phyloP scores from a whole-genome alignment of 2,329 filamentous ascomycete species.

The Aureobasidium sp. region DNA sequence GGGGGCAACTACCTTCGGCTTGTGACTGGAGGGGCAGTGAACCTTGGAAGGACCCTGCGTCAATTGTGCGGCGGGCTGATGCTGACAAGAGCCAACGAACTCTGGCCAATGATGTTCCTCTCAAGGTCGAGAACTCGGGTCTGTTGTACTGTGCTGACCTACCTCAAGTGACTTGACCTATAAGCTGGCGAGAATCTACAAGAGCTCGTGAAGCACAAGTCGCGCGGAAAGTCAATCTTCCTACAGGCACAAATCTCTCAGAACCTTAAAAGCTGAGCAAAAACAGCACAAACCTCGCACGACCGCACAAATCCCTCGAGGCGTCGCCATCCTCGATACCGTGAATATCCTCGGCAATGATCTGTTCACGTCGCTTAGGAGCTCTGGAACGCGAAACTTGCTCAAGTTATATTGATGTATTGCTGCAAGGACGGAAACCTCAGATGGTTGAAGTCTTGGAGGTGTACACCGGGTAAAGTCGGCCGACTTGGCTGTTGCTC shows the following conservation, averaged over 20 bases:
- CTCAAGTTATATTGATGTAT: slow-evolving; percentile 5
- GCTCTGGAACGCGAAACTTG: not conserved
- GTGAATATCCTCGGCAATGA: not conserved
- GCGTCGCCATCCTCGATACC: not conserved
- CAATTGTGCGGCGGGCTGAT: not conserved
- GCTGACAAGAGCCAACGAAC: not conserved
- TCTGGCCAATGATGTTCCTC: not conserved
- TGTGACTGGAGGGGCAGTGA: not conserved
- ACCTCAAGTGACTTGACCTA: not conserved
- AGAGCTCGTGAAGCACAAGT: not conserved
- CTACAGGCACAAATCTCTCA: slow-evolving; percentile 1
- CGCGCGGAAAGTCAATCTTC: not conserved
- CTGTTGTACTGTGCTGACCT: not conserved
- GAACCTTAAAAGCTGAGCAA: not conserved
- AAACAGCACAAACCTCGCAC: not conserved
- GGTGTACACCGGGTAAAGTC: not conserved
- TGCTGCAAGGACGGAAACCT: not conserved
- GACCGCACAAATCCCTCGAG: not conserved
- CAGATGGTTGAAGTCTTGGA: not conserved
- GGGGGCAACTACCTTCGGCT: not conserved
- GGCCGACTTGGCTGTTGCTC: not conserved
- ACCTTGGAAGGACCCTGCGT: slow-evolving; percentile 2
- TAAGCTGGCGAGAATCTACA: not conserved
- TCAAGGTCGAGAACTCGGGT: not conserved
- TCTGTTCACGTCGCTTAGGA: not conserved